Evolutionary conservation across 441 rosid genomes (phyloP), one percentile per base, ranked within the genome.

Genomic region (Metrosideros polymorpha): DNA sequence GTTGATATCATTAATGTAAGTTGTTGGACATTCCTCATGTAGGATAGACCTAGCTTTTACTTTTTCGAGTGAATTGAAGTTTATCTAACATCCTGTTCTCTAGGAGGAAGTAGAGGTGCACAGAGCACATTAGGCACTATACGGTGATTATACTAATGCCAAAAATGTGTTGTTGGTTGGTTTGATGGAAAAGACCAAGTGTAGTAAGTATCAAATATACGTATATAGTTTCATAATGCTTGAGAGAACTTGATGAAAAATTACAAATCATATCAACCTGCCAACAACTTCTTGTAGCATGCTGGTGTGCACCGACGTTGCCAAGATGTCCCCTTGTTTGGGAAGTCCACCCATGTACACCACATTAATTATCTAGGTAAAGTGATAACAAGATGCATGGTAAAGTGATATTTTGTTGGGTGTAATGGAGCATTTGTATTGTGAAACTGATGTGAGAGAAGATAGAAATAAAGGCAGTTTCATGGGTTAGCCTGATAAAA

Each of bases 271-370:
- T n/a, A 59, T 29, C 35, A 5, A 94, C 93, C 93, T 87, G 89
- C 91, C 90, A 24, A 90, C 50, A 17, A 91, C 90, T 82, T 93
- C 75, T 89, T 86, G 85, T n/a, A 93, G 89, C 83, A 90, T 89
- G 83, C 75, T 90, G 13, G 57, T 35, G 83, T 92, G 91, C 79
- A 56, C 57, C 12, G 83, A 14, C 42, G 89, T n/a, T 27, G 87
- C 85, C 15, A 87, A 83, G 82, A 88, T 55, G 17, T 87, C 89
- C 6, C 84, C 91, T n/a, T 84, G 56, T n/a, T 82, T 59, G 4
- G 89, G 89, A 30, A 42, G 90, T 27, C 87, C 85, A 1, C 94
- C 94, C 92, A 90, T 88, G 85, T 90, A 91, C 22, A 91, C 93
- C 35, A 93, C 85, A 84, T 93, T 32, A 18, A 4, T 6, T 39